Evolutionary conservation across 2,329 filamentous ascomycete genomes (phyloP).

Genomic region (Allantophomopsis lycopodina): DNA sequence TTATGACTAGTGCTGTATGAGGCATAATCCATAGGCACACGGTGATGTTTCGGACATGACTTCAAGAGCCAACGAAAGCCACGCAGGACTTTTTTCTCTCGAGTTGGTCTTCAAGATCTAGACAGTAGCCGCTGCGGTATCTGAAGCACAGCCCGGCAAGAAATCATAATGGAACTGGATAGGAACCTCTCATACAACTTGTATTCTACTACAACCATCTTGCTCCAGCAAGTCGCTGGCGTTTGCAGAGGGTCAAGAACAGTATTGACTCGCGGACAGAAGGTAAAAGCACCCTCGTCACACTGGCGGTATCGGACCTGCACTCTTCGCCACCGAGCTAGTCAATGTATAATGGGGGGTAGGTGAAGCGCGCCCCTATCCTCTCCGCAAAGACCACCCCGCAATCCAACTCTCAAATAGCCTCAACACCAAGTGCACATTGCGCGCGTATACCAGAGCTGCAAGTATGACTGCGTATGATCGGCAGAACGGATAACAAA

Average conservation of each 20-base stretch:
- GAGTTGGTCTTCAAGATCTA: conserved; percentile 34
- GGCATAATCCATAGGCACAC: conserved; percentile 25
- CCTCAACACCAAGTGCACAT: too few species aligned
- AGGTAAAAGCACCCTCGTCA: conserved; percentile 33
- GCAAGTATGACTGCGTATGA: too few species aligned
- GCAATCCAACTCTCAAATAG: too few species aligned
- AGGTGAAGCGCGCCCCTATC: too few species aligned
- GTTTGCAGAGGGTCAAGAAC: too few species aligned
- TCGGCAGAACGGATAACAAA: too few species aligned
- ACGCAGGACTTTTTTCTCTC: conserved; percentile 33
- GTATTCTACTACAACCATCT: too few species aligned
- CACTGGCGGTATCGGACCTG: conserved; percentile 31
- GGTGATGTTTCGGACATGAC: conserved; percentile 1
- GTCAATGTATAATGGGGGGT: conserved; percentile 31
- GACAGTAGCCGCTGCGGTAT: conserved; percentile 30
- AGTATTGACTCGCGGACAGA: conserved; percentile 7
- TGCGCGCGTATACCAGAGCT: too few species aligned
- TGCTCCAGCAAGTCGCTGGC: background rate
- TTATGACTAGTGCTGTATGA: conserved; percentile 25
- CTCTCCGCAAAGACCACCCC: too few species aligned
- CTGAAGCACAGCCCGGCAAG: background rate
- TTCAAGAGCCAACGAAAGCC: conserved; percentile 23
- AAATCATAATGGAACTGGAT: too few species aligned
- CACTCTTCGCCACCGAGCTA: conserved; percentile 27
- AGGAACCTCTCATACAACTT: too few species aligned